Conservation (phyloP, 805 yeast species). For the Sugiyamaella floridensis region DNA sequence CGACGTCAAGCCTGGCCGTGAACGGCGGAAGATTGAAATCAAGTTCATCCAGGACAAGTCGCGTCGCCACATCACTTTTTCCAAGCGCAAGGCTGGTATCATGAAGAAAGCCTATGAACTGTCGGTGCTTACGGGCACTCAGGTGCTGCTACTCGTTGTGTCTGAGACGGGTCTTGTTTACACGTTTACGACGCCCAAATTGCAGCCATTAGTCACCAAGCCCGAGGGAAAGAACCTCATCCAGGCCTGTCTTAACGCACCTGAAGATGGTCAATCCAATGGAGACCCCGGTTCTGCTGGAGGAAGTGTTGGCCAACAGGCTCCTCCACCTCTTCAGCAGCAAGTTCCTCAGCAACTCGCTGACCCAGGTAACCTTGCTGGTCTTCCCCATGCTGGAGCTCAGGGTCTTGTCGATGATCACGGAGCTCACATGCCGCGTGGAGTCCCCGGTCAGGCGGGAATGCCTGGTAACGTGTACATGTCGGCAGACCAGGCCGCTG, state of each 20-base stretch:
- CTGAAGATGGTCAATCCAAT: constrained; percentile 55
- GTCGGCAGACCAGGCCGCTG: constrained; percentile 43
- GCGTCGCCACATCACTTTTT: constrained; percentile 94
- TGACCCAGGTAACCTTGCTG: constrained; percentile 8
- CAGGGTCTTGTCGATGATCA: constrained; percentile 19
- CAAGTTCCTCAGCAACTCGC: constrained; percentile 25
- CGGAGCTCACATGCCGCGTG: constrained; percentile 15
- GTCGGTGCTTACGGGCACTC: constrained; percentile 95
- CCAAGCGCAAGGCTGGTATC: constrained; percentile 97
- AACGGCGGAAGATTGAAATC: constrained; percentile 88
- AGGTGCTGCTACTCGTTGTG: constrained; percentile 87
- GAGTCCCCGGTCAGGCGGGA: constrained; percentile 17
- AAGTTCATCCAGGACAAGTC: constrained; percentile 96
- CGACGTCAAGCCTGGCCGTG: constrained; percentile 38
- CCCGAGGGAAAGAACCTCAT: constrained; percentile 95
- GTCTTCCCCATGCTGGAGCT: constrained; percentile 9
- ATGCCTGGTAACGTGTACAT: constrained; percentile 24
- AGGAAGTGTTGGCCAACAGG: constrained; percentile 23
- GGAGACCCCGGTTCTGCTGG: constrained; percentile 18
- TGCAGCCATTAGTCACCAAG: constrained; percentile 95
- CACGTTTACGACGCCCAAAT: constrained; percentile 97
- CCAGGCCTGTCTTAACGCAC: constrained; percentile 95
- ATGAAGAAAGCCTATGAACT: constrained; percentile 99
- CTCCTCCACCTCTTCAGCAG: constrained; percentile 40
- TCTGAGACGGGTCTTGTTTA: constrained; percentile 98